phyloP scores from a whole-genome alignment of 148 eudicot genomes.

The Linanthus parryae region DNA sequence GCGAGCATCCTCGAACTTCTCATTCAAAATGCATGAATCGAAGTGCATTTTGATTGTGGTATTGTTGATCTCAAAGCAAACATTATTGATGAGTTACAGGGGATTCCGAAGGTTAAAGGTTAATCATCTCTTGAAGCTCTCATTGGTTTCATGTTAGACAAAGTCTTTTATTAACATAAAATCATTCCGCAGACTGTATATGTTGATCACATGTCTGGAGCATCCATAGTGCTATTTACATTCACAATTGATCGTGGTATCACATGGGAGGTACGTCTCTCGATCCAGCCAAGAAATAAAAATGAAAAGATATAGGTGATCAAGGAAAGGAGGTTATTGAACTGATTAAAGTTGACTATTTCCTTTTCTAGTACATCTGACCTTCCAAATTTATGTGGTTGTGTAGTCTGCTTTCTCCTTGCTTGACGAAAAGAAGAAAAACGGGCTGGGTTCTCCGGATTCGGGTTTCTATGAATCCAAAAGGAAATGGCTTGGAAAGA shows the following conservation, averaged over 20 bases:
- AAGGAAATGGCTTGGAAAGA: conserved; percentile 92
- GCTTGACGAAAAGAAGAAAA: conserved; percentile 81
- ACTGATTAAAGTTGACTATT: too few species aligned
- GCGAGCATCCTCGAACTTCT: conserved; percentile 72
- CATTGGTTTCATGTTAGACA: neutral
- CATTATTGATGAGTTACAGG: conserved; percentile 64
- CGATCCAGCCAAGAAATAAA: too few species aligned
- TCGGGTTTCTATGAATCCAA: conserved; percentile 90
- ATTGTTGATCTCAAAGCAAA: conserved; percentile 90
- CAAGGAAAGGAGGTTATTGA: too few species aligned
- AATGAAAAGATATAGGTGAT: neutral
- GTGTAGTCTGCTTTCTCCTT: conserved; percentile 69
- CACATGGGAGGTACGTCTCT: conserved; percentile 95
- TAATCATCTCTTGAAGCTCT: conserved; percentile 1
- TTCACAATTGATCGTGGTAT: conserved; percentile 87
- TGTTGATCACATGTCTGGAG: conserved; percentile 87
- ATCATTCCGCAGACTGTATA: conserved; percentile 82
- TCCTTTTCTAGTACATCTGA: too few species aligned
- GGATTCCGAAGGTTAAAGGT: conserved; percentile 92
- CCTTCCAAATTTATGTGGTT: too few species aligned
- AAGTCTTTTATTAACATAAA: conserved; percentile 5
- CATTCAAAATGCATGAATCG: conserved; percentile 73
- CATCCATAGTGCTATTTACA: conserved; percentile 86
- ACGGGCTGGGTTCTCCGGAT: conserved; percentile 49
- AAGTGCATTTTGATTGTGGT: conserved; percentile 92